These are phyloP conservation scores for Penstemon newberryi DNA, from an alignment of 257 asterid species.

Conservation along the genomic window DNA sequence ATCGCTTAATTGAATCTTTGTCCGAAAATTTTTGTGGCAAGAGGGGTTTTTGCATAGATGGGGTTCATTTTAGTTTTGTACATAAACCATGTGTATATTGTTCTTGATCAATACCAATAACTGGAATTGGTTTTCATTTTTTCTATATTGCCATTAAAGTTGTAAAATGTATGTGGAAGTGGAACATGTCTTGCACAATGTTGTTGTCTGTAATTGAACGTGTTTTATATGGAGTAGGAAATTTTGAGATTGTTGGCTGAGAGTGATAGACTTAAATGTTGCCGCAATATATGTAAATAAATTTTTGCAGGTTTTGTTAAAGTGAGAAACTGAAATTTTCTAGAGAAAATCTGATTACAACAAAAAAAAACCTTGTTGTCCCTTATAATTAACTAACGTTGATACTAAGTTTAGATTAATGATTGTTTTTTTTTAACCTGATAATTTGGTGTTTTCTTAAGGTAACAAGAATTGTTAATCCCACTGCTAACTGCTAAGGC, in stretches of 20 bases:
- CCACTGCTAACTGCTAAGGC: too few relatives aligned
- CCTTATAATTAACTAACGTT: too few relatives aligned
- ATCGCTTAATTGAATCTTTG: slow-evolving; percentile 30
- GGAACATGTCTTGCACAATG: slow-evolving; percentile 7
- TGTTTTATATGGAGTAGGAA: not conserved
- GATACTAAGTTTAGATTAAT: too few relatives aligned
- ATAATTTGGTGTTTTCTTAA: too few relatives aligned
- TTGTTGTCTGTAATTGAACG: not conserved
- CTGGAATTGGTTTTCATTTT: slow-evolving; percentile 16
- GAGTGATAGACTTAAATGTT: too few relatives aligned
- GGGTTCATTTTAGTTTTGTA: slow-evolving; percentile 36
- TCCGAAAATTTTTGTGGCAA: slow-evolving; percentile 35
- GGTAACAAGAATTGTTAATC: too few relatives aligned
- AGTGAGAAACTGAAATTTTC: too few relatives aligned
- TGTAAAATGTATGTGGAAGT: slow-evolving; percentile 28
- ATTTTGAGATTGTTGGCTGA: not conserved
- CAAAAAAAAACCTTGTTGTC: too few relatives aligned
- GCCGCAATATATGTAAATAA: too few relatives aligned
- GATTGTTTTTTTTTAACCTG: too few relatives aligned
- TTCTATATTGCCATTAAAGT: not conserved
- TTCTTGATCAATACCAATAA: slow-evolving; percentile 27
- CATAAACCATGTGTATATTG: slow-evolving; percentile 37
- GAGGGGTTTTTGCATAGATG: slow-evolving; percentile 22
- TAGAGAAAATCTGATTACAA: too few relatives aligned
- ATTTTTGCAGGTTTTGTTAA: not conserved